Evolutionary conservation across 1,284 basidiomycete genomes (phyloP).

Genomic region (Afroboletus lepidellus): DNA sequence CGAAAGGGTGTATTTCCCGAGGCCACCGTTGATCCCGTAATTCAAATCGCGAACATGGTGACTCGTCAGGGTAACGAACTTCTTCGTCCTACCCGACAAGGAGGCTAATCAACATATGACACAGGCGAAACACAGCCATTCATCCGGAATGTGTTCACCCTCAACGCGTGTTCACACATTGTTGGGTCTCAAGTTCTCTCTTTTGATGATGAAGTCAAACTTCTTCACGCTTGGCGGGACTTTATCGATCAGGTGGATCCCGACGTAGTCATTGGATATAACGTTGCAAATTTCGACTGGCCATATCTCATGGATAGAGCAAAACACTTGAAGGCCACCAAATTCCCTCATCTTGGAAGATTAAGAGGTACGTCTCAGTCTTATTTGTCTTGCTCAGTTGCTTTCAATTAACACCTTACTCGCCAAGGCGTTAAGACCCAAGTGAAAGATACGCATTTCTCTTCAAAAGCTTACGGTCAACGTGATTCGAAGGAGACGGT

Average conservation of each 20-base stretch:
- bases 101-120: conserved; percentile 4
- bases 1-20: conserved; percentile 96
- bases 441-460: conserved; percentile 91
- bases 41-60: conserved; percentile 98
- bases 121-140: conserved; percentile 85
- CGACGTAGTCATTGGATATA: conserved; percentile 93
- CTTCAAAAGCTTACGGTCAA: conserved; percentile 93
- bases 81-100: not conserved
- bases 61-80: conserved; percentile 86
- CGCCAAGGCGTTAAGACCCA: conserved; percentile 68
- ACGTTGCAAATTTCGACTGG: conserved; percentile 89
- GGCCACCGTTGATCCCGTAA: conserved; percentile 84
- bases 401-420: conserved; percentile 6
- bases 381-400: not conserved
- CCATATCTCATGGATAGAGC: conserved; percentile 92
- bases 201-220: conserved; percentile 69
- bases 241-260: conserved; percentile 89
- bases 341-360: conserved; percentile 79
- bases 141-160: conserved; percentile 93
- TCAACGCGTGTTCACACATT: conserved; percentile 90
- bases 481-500: conserved; percentile 91
- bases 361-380: conserved; percentile 56
- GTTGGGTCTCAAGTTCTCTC: conserved; percentile 93
- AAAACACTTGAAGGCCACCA: conserved; percentile 68
- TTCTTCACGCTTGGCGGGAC: conserved; percentile 80